phyloP scores from a whole-genome alignment of 2,329 filamentous ascomycete species.

The Clarireedia paspali region DNA sequence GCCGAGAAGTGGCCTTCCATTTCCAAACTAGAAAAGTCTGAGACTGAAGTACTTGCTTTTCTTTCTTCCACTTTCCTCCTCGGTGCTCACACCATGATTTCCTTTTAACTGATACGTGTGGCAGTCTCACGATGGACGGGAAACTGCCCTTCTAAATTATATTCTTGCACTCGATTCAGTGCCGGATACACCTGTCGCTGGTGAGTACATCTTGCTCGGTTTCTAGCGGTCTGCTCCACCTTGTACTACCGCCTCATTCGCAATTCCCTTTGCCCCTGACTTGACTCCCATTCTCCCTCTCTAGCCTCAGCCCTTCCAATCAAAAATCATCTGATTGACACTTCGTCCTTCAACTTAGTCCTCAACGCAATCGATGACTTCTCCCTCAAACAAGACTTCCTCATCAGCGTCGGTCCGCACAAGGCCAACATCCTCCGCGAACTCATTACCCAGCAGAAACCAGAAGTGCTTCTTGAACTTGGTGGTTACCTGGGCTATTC shows the following conservation, averaged over 20 bases:
- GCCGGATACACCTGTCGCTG: too few species aligned
- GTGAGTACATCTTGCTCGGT: too few species aligned
- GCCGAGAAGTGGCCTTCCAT: not conserved
- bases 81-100: not conserved
- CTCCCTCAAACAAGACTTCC: conserved; percentile 53
- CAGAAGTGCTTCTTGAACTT: conserved; percentile 63
- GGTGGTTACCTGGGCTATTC: conserved; percentile 81
- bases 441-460: conserved; percentile 59
- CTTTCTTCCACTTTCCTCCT: not conserved
- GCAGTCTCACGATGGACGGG: conserved; percentile 60
- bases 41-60: not conserved
- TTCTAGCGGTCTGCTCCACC: too few species aligned
- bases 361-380: conserved; percentile 64
- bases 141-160: conserved; percentile 63
- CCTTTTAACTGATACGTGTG: too few species aligned
- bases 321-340: too few species aligned
- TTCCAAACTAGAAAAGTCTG: not conserved
- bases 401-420: conserved; percentile 70
- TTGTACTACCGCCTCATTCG: too few species aligned
- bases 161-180: conserved; percentile 37
- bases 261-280: too few species aligned
- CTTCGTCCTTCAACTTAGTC: conserved; percentile 43
- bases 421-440: conserved; percentile 64
- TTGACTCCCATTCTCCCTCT: too few species aligned
- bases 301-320: too few species aligned